Evolutionary conservation across 2,329 filamentous ascomycete genomes (phyloP).

Genomic region (Talaromyces sp.): DNA sequence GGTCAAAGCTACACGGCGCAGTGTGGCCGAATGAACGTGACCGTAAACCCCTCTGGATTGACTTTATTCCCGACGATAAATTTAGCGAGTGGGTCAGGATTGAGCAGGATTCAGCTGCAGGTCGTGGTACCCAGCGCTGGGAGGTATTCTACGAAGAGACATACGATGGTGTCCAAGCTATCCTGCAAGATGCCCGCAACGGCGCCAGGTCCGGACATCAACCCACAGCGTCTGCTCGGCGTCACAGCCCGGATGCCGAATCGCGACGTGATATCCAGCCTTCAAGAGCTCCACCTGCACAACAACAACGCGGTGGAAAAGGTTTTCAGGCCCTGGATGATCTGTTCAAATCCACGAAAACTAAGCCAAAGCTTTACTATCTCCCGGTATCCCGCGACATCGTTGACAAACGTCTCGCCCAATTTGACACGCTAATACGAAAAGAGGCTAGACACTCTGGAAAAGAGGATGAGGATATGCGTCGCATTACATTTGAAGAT

Average conservation of each 20-base stretch:
- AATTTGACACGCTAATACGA: conserved; percentile 47
- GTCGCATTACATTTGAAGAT: conserved; percentile 71
- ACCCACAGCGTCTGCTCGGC: conserved; percentile 27
- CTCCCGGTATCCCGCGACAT: conserved; percentile 63
- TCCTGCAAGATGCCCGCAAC: conserved; percentile 51
- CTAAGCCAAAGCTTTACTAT: conserved; percentile 65
- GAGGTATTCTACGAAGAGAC: conserved; percentile 68
- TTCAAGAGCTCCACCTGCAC: conserved; percentile 13
- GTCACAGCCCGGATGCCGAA: conserved; percentile 21
- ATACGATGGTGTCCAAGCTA: conserved; percentile 55
- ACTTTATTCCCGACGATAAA: conserved; percentile 78
- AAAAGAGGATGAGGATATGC: conserved; percentile 53
- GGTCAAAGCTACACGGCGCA: conserved; percentile 69
- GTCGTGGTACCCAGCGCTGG: conserved; percentile 55
- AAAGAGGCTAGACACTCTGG: conserved; percentile 35
- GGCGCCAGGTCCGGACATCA: conserved; percentile 23
- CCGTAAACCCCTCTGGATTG: conserved; percentile 79
- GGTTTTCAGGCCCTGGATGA: conserved; percentile 58
- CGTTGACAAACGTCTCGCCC: conserved; percentile 62
- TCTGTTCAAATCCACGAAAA: conserved; percentile 57
- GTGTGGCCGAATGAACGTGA: conserved; percentile 86
- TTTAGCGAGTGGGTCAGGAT: conserved; percentile 69
- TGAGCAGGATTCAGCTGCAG: conserved; percentile 55
- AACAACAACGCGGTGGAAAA: conserved; percentile 29
- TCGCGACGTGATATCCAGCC: conserved; percentile 28